Percentiles rank a stretch among this genome's conserved stretches.
phyloP scores from a whole-genome alignment of 2,329 filamentous ascomycete species.

The Anthostomella pinea region DNA sequence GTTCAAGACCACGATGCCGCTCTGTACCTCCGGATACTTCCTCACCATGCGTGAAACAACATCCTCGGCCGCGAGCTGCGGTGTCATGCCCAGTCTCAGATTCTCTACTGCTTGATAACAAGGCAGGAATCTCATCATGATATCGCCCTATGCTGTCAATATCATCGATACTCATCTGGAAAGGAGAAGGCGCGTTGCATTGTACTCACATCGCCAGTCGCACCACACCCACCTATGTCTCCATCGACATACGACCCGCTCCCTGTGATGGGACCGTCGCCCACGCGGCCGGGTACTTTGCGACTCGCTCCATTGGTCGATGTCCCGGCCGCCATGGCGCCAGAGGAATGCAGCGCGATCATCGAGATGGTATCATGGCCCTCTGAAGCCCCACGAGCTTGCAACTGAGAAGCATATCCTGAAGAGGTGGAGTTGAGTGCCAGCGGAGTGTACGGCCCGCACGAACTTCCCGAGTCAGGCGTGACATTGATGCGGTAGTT shows the following conservation, averaged over 20 bases:
- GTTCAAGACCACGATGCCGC: conserved; percentile 51
- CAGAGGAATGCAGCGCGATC: conserved; percentile 42
- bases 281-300: conserved; percentile 54
- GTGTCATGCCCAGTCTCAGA: conserved; percentile 46
- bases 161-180: no score
- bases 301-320: conserved; percentile 54
- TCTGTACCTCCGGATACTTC: conserved; percentile 44
- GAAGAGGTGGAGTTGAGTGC: conserved; percentile 17
- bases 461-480: conserved; percentile 41
- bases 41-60: conserved; percentile 47
- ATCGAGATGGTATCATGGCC: conserved; percentile 54
- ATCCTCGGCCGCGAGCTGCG: conserved; percentile 48
- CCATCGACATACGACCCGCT: conserved; percentile 54
- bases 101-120: conserved; percentile 58
- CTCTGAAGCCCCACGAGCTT: conserved; percentile 7
- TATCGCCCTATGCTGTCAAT: no score
- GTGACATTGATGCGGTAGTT: conserved; percentile 48
- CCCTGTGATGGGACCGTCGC: conserved; percentile 53
- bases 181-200: no score
- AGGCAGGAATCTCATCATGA: conserved; percentile 56
- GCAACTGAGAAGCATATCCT: conserved; percentile 17
- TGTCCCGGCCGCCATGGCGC: conserved; percentile 52
- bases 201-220: conserved; percentile 55
- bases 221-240: conserved; percentile 53
- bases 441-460: conserved; percentile 46